Base-by-base conservation (phyloP, 2,329 filamentous ascomycete species). In the Plenodomus tracheiphilus region DNA sequence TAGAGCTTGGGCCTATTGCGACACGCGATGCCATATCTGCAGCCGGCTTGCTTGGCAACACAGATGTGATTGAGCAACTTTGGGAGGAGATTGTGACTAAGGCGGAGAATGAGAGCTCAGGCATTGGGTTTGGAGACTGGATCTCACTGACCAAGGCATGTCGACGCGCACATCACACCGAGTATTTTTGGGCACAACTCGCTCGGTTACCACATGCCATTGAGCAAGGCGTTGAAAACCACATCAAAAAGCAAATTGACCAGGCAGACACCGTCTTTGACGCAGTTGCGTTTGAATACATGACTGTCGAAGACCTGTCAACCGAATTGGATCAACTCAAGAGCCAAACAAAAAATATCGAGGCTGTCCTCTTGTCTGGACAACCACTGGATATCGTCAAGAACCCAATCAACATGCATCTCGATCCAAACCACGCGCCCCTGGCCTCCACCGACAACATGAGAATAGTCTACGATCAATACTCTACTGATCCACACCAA, bases 391-490 rank as follows among this genome's bases (percentile, higher is more conserved):
- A 76, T 56, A 64, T 76, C 32, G 60, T 54, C 15, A 49, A 61
- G 3, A 64, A 69, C 13, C 64, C 65, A 4, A 57, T 75, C 18
- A 68, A 73, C 16, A 72, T 75, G 62, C 68, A 65, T 20, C 51
- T 77, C 21, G 60, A 60, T 37, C 63, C 67, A 7, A 25, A 55
- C 2, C 57, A 56, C 20, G 45, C 49, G 9, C 45, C 62, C 13
- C 38, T 71, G 17, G 63, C 54, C 18, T 41, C 54, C 18, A 54
- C 68, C 13, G 48, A 61, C 9, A 61, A 72, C 15, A 53, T 76
- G 39, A 67, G 70, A 11, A 54, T 54, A 16, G 52, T 79, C 1
- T 79, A 79, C 58, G 74, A 79, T 49, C 71, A 75, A 40, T 59
- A 75, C 39, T 77, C 75, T 2, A 74, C 71, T 13, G 76, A 77